Conservation (phyloP, 768 basidiomycete species). For the Cystoderma amianthinum region DNA sequence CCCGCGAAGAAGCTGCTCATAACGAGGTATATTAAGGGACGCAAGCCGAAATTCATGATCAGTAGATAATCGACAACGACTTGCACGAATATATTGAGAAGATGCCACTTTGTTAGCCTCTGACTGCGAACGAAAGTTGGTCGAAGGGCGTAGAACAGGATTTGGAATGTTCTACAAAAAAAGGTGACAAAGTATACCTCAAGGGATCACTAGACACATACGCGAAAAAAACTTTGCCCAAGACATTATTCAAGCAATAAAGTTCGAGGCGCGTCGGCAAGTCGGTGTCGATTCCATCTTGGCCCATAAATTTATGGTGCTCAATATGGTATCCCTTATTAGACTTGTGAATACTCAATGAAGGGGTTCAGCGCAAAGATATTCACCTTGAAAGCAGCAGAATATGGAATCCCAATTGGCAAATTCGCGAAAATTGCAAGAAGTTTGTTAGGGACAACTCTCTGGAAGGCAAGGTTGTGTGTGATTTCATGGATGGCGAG, state of each 20-base stretch:
- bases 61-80: slow-evolving; percentile 69
- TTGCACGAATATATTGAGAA: slow-evolving; percentile 66
- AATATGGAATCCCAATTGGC: slow-evolving; percentile 92
- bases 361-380: too few relatives aligned
- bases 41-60: slow-evolving; percentile 32
- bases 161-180: slow-evolving; percentile 80
- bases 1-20: slow-evolving; percentile 92
- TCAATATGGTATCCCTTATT: slow-evolving; percentile 90
- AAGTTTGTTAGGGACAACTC: slow-evolving; percentile 76
- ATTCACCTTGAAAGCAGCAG: slow-evolving; percentile 89
- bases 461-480: slow-evolving; percentile 90
- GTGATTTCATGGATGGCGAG: slow-evolving; percentile 98
- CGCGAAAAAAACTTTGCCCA: slow-evolving; percentile 98
- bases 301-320: slow-evolving; percentile 92
- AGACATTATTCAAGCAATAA: slow-evolving; percentile 84
- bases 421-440: slow-evolving; percentile 89
- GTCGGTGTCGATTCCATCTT: slow-evolving; percentile 96
- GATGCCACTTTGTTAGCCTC: slow-evolving; percentile 76
- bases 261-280: slow-evolving; percentile 85
- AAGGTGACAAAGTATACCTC: not conserved
- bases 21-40: slow-evolving; percentile 73
- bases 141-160: slow-evolving; percentile 94
- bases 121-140: slow-evolving; percentile 90
- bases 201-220: slow-evolving; percentile 28
- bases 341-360: too few relatives aligned